These are phyloP conservation scores for Trypanosoma congolense DNA, from an alignment of 208 protist genomes.

Conservation along the genomic window DNA sequence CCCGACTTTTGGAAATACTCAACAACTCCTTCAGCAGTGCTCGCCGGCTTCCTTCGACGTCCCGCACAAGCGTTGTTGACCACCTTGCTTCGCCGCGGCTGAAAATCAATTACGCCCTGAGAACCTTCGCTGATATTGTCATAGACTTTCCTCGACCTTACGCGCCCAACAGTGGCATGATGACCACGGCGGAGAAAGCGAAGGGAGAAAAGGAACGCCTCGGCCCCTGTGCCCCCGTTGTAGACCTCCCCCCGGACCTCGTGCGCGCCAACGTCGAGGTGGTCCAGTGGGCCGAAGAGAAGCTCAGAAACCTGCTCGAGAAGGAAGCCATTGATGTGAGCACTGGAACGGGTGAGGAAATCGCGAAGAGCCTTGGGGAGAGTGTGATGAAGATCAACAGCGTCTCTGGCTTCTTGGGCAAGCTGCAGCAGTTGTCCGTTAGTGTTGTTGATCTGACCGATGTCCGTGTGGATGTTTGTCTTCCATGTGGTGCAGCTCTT, in stretches of 20 bases:
- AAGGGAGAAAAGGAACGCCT: constrained; percentile 21
- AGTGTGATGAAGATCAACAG: neutral
- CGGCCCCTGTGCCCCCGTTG: constrained; percentile 34
- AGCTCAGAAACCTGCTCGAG: constrained; percentile 18
- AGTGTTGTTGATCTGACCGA: constrained; percentile 4
- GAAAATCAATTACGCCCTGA: constrained; percentile 56
- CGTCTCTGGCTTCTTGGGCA: constrained; percentile 4
- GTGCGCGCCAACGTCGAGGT: constrained; percentile 36
- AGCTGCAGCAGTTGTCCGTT: constrained; percentile 4
- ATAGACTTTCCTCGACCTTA: constrained; percentile 59
- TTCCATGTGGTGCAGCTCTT: neutral
- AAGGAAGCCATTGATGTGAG: neutral
- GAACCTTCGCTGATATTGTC: constrained; percentile 55
- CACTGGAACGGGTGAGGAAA: constrained; percentile 5
- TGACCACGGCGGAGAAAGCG: constrained; percentile 35
- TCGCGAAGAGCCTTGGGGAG: constrained; percentile 2
- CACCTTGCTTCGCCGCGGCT: constrained; percentile 50
- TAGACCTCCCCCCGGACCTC: constrained; percentile 43
- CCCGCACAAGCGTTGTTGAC: constrained; percentile 45
- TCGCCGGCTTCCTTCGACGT: constrained; percentile 36
- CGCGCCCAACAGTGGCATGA: constrained; percentile 28
- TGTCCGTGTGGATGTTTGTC: neutral
- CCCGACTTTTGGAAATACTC: constrained; percentile 45
- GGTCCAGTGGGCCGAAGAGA: constrained; percentile 10
- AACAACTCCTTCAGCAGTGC: constrained; percentile 58